Percentiles rank a stretch among this genome's conserved stretches.
Conservation (phyloP, 306 rosid genomes). For the Gillenia trifoliata region DNA sequence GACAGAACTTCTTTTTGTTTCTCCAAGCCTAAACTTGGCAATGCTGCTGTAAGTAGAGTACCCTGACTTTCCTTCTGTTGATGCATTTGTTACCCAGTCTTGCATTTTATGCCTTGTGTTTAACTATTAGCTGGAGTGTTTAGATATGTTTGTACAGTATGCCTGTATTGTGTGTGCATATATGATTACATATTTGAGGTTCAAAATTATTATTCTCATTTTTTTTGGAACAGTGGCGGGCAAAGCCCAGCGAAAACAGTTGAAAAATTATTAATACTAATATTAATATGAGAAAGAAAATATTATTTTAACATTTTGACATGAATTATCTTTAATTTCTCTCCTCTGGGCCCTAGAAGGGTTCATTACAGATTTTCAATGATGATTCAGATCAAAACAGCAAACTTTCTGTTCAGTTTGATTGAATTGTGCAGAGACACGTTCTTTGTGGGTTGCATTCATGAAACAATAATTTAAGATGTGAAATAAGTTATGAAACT, state of each 20-base stretch:
- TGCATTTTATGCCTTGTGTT: neutral
- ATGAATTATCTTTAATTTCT: neutral
- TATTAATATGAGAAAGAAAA: neutral
- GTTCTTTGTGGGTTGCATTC: neutral
- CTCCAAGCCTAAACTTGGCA: conserved; percentile 28
- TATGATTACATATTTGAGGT: neutral
- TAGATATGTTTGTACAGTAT: neutral
- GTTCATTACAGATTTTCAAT: neutral
- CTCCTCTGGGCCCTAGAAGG: neutral
- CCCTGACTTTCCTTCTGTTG: conserved; percentile 9
- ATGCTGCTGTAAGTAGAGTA: conserved; percentile 42
- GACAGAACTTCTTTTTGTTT: conserved; percentile 50
- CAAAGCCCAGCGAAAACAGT: no score
- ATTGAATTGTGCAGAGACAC: neutral
- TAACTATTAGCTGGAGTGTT: neutral
- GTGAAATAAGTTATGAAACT: neutral
- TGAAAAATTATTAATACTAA: no score
- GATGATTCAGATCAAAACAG: neutral
- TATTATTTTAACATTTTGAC: neutral
- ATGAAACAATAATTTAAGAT: neutral
- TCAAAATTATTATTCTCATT: no score
- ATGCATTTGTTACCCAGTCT: neutral
- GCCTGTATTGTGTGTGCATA: neutral
- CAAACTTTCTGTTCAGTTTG: neutral
- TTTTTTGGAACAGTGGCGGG: no score